Percentiles rank a stretch among this genome's conserved stretches.
Evolutionary conservation across 2,329 filamentous ascomycete genomes (phyloP).

Genomic region (Whalleya microplaca): DNA sequence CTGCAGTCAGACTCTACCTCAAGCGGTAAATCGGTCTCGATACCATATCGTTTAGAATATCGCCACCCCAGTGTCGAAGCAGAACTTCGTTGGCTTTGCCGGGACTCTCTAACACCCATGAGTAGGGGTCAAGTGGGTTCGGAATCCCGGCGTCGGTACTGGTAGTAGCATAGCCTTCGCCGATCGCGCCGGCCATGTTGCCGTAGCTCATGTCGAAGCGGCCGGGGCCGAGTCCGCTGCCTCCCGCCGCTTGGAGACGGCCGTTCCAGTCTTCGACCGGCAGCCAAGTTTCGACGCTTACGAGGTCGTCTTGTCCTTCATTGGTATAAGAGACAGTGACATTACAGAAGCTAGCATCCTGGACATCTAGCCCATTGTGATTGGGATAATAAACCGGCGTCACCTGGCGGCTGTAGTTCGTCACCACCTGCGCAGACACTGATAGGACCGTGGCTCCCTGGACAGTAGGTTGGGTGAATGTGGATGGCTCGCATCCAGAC

Average conservation of each 20-base stretch:
- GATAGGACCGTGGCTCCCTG: conserved; percentile 6
- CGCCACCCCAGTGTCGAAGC: conserved; percentile 30
- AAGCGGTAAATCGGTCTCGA: neutral
- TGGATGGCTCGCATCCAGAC: conserved; percentile 7
- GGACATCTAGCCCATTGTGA: conserved; percentile 4
- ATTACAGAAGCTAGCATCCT: conserved; percentile 42
- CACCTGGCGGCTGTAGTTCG: conserved; percentile 20
- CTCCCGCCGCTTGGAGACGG: conserved; percentile 44
- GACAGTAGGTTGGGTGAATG: conserved; percentile 2
- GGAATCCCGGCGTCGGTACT: conserved; percentile 34
- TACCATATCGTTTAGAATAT: conserved; percentile 35
- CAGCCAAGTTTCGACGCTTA: conserved; percentile 43
- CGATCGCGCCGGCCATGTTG: conserved; percentile 23
- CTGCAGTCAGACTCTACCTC: neutral
- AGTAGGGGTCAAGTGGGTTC: conserved; percentile 9
- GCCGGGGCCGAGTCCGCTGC: conserved; percentile 39
- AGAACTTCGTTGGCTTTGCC: conserved; percentile 35
- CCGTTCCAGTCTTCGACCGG: conserved; percentile 41
- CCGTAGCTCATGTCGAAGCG: conserved; percentile 20
- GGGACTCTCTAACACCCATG: conserved; percentile 21
- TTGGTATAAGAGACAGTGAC: conserved; percentile 48
- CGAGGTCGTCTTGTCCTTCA: conserved; percentile 42
- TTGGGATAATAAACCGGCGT: conserved; percentile 18
- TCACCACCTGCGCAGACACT: conserved; percentile 13
- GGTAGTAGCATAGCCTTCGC: conserved; percentile 32